Conservation (phyloP, 73 alveolate species). For the Tetrahymena borealis region DNA sequence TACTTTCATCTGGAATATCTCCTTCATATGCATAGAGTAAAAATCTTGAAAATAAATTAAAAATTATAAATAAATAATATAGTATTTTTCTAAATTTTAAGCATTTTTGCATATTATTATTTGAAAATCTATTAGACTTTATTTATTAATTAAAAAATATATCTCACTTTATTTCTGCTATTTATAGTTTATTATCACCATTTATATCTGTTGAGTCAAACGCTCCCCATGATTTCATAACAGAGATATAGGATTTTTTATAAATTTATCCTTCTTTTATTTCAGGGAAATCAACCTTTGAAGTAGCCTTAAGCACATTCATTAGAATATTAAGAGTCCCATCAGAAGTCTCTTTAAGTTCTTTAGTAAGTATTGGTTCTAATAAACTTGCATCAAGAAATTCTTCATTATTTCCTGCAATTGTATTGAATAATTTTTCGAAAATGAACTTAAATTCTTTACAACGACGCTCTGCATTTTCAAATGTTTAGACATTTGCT, state of each 20-base stretch:
- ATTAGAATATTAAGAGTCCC: background rate
- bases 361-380: slow-evolving; percentile 1
- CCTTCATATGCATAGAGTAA: slow-evolving; percentile 44
- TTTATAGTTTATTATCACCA: slow-evolving; percentile 17
- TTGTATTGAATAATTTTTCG: slow-evolving; percentile 18
- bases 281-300: background rate
- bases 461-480: slow-evolving; percentile 43
- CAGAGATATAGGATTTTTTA: slow-evolving; percentile 24
- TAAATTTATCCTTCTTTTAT: slow-evolving; percentile 12
- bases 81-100: too few relatives aligned
- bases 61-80: background rate
- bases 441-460: slow-evolving; percentile 14
- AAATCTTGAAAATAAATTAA: background rate
- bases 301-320: slow-evolving; percentile 8
- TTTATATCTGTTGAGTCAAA: slow-evolving; percentile 44
- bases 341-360: background rate
- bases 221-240: slow-evolving; percentile 42
- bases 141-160: background rate
- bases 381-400: slow-evolving; percentile 22
- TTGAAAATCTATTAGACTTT: background rate
- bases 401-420: slow-evolving; percentile 12
- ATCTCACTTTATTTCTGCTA: slow-evolving; percentile 10
- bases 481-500: slow-evolving; percentile 26
- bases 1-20: slow-evolving; percentile 28
- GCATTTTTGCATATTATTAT: background rate